These are phyloP conservation scores for Stentor roeselii DNA, from an alignment of 73 alveolate genomes.

Conservation along the genomic window DNA sequence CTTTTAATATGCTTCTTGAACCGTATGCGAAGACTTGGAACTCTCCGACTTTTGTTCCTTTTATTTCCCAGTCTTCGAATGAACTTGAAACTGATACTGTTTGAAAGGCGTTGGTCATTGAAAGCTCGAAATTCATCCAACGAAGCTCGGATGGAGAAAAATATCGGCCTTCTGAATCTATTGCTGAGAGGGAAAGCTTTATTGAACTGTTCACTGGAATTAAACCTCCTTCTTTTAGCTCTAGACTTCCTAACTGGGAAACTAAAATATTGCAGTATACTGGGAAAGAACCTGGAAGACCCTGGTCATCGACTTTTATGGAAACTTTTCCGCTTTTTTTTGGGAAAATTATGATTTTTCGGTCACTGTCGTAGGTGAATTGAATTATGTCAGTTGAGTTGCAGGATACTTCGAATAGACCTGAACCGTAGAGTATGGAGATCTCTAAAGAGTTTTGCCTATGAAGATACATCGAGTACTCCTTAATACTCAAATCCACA, in stretches of 20 bases:
- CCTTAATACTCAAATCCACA: slow-evolving; percentile 43
- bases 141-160: slow-evolving; percentile 37
- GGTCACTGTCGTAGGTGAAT: slow-evolving; percentile 21
- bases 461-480: slow-evolving; percentile 41
- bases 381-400: slow-evolving; percentile 49
- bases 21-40: slow-evolving; percentile 33
- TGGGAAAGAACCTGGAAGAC: slow-evolving; percentile 38
- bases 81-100: neutral
- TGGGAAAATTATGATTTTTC: slow-evolving; percentile 45
- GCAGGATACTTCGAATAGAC: slow-evolving; percentile 32
- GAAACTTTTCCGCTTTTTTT: slow-evolving; percentile 46
- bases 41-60: slow-evolving; percentile 25
- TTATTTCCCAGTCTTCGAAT: slow-evolving; percentile 18
- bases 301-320: slow-evolving; percentile 48
- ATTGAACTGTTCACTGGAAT: slow-evolving; percentile 43
- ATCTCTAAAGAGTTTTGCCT: slow-evolving; percentile 34
- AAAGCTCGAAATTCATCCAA: slow-evolving; percentile 46
- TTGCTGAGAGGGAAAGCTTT: slow-evolving; percentile 37
- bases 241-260: slow-evolving; percentile 40
- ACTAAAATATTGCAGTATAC: slow-evolving; percentile 49
- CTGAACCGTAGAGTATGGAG: slow-evolving; percentile 50
- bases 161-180: slow-evolving; percentile 37
- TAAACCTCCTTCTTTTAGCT: slow-evolving; percentile 49
- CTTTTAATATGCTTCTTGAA: neutral
- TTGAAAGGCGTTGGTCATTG: slow-evolving; percentile 26